A percentile compares a stretch with the other conserved stretches of the same genome.
These are phyloP conservation scores for Trichoderma guizhouense DNA, from an alignment of 2,329 filamentous ascomycete genomes.

Conservation along the genomic window DNA sequence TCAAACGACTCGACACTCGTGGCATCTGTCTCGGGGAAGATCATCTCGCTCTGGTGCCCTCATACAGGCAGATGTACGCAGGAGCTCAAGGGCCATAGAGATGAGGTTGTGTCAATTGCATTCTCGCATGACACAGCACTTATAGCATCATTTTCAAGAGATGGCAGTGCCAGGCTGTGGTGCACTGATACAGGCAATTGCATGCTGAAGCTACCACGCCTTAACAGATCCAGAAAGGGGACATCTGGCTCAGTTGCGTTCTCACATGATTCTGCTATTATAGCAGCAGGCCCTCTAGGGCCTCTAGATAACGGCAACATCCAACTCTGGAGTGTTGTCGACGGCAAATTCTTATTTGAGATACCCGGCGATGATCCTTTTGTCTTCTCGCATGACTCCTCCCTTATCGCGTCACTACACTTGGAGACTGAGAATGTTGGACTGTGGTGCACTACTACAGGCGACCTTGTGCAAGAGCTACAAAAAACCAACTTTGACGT, in stretches of 20 bases:
- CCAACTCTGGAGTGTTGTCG: background rate
- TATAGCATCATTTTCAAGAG: background rate
- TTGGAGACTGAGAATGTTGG: background rate
- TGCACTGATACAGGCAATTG: background rate
- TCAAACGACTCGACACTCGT: background rate
- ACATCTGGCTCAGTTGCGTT: background rate
- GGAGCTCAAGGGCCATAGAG: background rate
- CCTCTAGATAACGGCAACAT: accelerated
- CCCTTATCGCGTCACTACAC: background rate
- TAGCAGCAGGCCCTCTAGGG: background rate
- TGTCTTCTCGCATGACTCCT: background rate
- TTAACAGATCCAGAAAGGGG: accelerated
- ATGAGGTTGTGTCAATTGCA: background rate
- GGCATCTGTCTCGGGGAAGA: background rate
- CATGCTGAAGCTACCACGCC: background rate
- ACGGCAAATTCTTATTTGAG: background rate
- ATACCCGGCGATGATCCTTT: accelerated
- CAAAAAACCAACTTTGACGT: background rate
- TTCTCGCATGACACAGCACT: background rate
- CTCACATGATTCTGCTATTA: background rate
- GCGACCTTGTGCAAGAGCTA: background rate
- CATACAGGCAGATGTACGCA: background rate
- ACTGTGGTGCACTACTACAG: background rate
- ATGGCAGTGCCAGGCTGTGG: background rate
- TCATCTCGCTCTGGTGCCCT: background rate